phyloP scores from a whole-genome alignment of 495 filamentous ascomycete species.

The Penicillium egyptiacum region DNA sequence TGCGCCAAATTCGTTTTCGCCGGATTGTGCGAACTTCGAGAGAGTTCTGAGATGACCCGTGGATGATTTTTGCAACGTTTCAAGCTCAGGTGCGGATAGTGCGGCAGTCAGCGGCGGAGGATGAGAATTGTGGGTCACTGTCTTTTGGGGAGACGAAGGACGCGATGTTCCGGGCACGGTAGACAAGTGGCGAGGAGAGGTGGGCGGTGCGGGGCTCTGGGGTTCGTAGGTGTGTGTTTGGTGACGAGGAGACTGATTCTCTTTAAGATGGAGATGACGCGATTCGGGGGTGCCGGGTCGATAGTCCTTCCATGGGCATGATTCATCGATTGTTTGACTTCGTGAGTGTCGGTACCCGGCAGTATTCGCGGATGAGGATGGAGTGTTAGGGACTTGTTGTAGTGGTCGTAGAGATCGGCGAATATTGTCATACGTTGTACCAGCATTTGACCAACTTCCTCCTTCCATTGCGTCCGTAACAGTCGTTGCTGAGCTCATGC shows the following conservation, averaged over 20 bases:
- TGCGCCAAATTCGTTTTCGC: constrained; percentile 66
- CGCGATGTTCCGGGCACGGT: constrained; percentile 34
- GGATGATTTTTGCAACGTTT: constrained; percentile 75
- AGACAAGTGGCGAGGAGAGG: constrained; percentile 35
- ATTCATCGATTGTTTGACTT: constrained; percentile 46
- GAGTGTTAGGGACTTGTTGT: constrained; percentile 62
- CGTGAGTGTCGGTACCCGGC: constrained; percentile 40
- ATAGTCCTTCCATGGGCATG: constrained; percentile 37
- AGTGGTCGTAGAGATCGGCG: constrained; percentile 78
- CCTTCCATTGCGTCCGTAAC: constrained; percentile 28
- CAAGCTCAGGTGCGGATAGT: constrained; percentile 67
- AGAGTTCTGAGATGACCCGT: constrained; percentile 87
- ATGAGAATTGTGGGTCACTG: constrained; percentile 44
- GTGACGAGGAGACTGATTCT: constrained; percentile 35
- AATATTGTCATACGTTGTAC: constrained; percentile 63
- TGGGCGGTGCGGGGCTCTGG: constrained; percentile 34
- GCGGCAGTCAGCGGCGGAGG: constrained; percentile 45
- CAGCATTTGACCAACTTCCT: constrained; percentile 43
- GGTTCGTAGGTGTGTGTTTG: constrained; percentile 24
- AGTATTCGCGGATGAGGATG: constrained; percentile 36
- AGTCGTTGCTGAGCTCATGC: constrained; percentile 43
- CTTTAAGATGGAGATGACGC: constrained; percentile 30
- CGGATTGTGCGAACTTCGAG: constrained; percentile 77
- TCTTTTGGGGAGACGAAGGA: constrained; percentile 42
- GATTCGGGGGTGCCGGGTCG: constrained; percentile 38